phyloP scores from a whole-genome alignment of 495 filamentous ascomycete genomes.

The Darksidea phi region DNA sequence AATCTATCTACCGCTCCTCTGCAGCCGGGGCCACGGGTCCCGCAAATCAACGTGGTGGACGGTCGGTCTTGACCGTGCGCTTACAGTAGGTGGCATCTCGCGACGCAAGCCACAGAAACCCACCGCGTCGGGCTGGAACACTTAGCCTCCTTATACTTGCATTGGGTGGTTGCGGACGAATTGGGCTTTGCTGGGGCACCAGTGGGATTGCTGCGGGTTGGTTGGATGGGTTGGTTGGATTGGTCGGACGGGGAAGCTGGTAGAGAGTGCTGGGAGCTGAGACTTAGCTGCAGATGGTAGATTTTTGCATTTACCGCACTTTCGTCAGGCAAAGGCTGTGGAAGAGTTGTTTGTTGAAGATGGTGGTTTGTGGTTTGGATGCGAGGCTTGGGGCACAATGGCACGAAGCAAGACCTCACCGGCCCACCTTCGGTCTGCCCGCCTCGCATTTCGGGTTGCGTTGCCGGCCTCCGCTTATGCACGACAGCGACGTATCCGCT shows the following conservation, averaged over 20 bases:
- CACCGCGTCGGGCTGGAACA: slow-evolving; percentile 27
- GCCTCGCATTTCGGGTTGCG: neutral
- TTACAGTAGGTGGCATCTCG: slow-evolving; percentile 1
- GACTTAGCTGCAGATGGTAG: neutral
- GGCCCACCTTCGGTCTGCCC: neutral
- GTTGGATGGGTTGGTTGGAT: neutral
- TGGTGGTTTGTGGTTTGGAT: neutral
- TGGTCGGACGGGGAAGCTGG: slow-evolving; percentile 3
- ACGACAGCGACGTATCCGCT: slow-evolving; percentile 11
- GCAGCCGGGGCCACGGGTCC: neutral
- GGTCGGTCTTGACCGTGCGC: slow-evolving; percentile 24
- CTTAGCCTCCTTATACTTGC: neutral
- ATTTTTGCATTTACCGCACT: slow-evolving; percentile 10
- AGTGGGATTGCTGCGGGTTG: neutral
- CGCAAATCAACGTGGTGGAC: neutral
- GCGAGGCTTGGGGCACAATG: neutral
- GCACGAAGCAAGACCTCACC: neutral
- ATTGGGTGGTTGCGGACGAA: neutral
- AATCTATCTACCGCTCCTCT: too few relatives aligned
- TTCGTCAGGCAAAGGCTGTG: neutral
- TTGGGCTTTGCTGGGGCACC: neutral
- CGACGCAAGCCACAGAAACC: slow-evolving; percentile 30
- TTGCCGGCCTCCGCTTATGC: slow-evolving; percentile 9
- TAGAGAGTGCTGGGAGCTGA: neutral
- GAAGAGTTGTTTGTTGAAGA: too few relatives aligned